Evolutionary conservation across 352 stramenopile species (phyloP).

Genomic region (Phytopythium litorale): DNA sequence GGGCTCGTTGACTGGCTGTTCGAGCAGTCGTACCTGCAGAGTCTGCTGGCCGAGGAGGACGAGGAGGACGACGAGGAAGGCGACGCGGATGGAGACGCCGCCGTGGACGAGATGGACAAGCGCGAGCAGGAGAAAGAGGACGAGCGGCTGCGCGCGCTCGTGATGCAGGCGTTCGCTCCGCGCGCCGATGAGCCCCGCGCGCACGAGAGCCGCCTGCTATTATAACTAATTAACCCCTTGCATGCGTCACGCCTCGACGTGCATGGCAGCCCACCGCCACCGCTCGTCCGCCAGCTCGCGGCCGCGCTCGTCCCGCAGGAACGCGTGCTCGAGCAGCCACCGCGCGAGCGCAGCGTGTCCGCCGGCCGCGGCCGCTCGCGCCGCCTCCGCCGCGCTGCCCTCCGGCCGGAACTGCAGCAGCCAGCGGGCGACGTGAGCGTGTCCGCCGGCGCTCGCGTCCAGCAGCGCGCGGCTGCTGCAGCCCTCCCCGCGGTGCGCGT

Average conservation of each 20-base stretch:
- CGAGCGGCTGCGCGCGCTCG: conserved; percentile 3
- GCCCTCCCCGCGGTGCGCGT: conserved; percentile 26
- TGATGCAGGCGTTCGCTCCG: not conserved
- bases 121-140: not conserved
- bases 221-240: not conserved
- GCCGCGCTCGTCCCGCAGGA: conserved; percentile 11
- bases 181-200: not conserved
- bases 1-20: conserved; percentile 26
- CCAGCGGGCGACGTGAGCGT: conserved; percentile 37
- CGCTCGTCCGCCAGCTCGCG: not conserved
- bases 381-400: conserved; percentile 19
- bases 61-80: conserved; percentile 16
- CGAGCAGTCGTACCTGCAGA: conserved; percentile 28
- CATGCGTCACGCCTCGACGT: not conserved
- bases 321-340: conserved; percentile 17
- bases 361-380: conserved; percentile 11
- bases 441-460: conserved; percentile 33
- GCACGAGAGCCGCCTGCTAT: not conserved
- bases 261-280: not conserved
- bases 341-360: conserved; percentile 11
- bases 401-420: conserved; percentile 35
- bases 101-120: not conserved
- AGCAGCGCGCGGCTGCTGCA: conserved; percentile 37
- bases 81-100: not conserved
- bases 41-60: conserved; percentile 22